phyloP scores from a whole-genome alignment of 345 rosid genomes.

The Dovyalis caffra region DNA sequence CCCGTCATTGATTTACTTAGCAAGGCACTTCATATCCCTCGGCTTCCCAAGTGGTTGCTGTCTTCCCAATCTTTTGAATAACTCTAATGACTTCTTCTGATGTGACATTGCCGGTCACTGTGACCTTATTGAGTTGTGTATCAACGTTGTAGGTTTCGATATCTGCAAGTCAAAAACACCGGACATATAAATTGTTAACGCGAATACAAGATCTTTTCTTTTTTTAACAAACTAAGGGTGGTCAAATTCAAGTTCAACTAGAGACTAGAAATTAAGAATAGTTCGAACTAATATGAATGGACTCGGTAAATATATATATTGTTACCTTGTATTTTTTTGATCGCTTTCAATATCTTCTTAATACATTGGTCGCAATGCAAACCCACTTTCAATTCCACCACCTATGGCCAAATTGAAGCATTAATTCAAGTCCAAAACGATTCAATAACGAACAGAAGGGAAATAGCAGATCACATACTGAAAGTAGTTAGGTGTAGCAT shows the following conservation, averaged over 20 bases:
- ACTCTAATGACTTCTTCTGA: constrained; percentile 65
- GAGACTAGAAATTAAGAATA: neutral
- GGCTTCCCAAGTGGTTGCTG: constrained; percentile 53
- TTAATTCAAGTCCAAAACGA: neutral
- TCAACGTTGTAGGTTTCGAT: constrained; percentile 80
- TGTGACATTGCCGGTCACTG: constrained; percentile 74
- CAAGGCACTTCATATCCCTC: constrained; percentile 9
- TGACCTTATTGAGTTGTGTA: constrained; percentile 75
- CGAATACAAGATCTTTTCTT: too few species aligned
- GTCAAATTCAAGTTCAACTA: neutral
- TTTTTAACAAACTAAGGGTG: too few species aligned
- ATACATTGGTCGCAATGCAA: constrained; percentile 78
- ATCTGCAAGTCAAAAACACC: constrained; percentile 30
- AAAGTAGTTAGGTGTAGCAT: neutral
- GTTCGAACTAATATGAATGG: neutral
- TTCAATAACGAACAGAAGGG: neutral
- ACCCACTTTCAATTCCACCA: constrained; percentile 77
- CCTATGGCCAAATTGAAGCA: constrained; percentile 32
- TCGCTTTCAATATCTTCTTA: constrained; percentile 78
- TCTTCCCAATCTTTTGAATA: constrained; percentile 72
- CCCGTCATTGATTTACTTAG: neutral
- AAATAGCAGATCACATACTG: too few species aligned
- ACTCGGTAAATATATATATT: too few species aligned
- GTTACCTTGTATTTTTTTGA: constrained; percentile 79
- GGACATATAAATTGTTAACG: too few species aligned